Conservation (phyloP, 2,329 filamentous ascomycete species). For the Monilinia fructicola region DNA sequence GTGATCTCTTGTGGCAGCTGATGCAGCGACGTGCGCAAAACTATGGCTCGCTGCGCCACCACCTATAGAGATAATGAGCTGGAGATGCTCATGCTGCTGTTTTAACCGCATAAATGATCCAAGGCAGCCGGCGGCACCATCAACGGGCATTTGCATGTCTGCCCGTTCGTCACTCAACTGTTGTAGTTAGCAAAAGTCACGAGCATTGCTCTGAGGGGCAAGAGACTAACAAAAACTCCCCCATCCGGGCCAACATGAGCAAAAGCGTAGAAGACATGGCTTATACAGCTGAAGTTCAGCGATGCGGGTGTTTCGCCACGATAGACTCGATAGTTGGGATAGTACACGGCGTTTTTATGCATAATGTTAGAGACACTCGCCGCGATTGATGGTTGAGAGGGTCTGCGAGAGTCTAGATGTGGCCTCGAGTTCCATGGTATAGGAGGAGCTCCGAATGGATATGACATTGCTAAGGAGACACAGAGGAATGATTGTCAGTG, state of each 20-base stretch:
- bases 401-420: conserved; percentile 31
- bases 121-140: conserved; percentile 69
- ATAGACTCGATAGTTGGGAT: conserved; percentile 77
- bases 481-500: not conserved
- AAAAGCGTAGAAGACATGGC: conserved; percentile 81
- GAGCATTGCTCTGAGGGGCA: not conserved
- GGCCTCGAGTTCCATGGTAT: conserved; percentile 36
- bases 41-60: conserved; percentile 64
- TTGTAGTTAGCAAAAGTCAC: conserved; percentile 24
- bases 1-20: conserved; percentile 59
- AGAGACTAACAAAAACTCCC: conserved; percentile 65
- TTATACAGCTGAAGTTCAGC: conserved; percentile 73
- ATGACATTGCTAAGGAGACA: conserved; percentile 29
- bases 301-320: conserved; percentile 69
- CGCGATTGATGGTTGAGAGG: conserved; percentile 38
- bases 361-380: conserved; percentile 47
- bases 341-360: conserved; percentile 77
- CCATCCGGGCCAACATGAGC: conserved; percentile 72
- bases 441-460: conserved; percentile 33
- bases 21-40: conserved; percentile 66
- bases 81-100: conserved; percentile 65
- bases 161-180: conserved; percentile 80
- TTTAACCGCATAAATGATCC: conserved; percentile 74
- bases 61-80: conserved; percentile 75
- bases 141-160: conserved; percentile 69